Evolutionary conservation across 1,284 basidiomycete species (phyloP).

Genomic region (Ganoderma lucidum): DNA sequence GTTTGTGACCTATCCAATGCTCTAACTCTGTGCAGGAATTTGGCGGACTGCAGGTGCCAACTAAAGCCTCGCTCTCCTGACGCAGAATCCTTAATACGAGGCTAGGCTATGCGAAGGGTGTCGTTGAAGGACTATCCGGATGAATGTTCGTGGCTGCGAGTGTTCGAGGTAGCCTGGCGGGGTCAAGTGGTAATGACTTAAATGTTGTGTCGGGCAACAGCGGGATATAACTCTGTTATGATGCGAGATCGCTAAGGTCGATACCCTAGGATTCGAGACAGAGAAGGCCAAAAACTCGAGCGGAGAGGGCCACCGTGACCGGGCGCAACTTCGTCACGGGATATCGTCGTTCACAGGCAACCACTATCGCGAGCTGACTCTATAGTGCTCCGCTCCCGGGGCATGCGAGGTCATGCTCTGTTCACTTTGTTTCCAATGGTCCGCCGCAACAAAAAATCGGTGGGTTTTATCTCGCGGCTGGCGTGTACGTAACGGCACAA

Average conservation of each 20-base stretch:
- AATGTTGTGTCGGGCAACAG: background rate
- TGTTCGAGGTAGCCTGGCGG: background rate
- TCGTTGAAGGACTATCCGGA: background rate
- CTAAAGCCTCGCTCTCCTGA: conserved; percentile 10
- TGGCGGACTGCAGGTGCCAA: conserved; percentile 6
- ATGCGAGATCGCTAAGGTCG: no score
- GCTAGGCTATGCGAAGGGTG: background rate
- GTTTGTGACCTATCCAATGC: no score
- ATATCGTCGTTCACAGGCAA: background rate
- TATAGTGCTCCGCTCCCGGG: no score
- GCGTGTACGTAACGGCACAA: background rate
- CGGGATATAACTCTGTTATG: background rate
- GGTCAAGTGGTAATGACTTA: background rate
- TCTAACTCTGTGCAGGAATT: background rate
- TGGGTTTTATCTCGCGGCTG: background rate
- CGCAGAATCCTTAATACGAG: background rate
- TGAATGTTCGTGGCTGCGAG: background rate
- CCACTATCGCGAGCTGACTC: background rate
- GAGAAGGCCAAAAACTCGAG: no score
- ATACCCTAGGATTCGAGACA: no score
- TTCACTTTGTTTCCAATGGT: background rate
- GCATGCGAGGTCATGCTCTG: background rate
- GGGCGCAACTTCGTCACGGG: no score
- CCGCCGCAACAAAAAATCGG: background rate
- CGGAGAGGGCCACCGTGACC: no score